Evolutionary conservation across 768 basidiomycete genomes (phyloP), one percentile per base, ranked within the genome.

Genomic region (Hortiboletus flavorubellus): DNA sequence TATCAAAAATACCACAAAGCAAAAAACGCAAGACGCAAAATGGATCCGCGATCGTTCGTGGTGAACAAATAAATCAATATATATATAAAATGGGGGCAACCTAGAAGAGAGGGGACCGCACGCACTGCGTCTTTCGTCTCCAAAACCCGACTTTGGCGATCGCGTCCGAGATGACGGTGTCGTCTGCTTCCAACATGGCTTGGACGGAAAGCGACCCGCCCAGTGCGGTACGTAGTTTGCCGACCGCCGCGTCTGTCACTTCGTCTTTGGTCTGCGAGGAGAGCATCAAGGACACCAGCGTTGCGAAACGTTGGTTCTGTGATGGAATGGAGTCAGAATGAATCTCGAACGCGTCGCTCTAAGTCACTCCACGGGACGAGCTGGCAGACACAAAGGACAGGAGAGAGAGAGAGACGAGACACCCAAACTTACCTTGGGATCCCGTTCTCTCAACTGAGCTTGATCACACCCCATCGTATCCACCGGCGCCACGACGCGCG

Each of bases 221-320:
- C 4, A 99, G 68, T 0, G 84, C 82, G 2, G 68, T 65, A 16
- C 93, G 85, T 2, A 98, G 79, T 56, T 87, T 89, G 3, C 73
- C 67, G 1, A 95, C 82, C 0, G 95, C 95, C 0, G 86, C 82
- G 52, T 89, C 83, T 0, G 89, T 93, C 16, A 93, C 87, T 62
- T 91, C 85, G 66, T 96, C 94, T 64, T 95, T 98, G 5, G 96
- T 98, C 68, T 98, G 96, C 2, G 93, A 93, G 10, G 91, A 93
- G 2, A 98, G 80, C 93, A 98, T 97, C 43, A 99, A 78, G 4
- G 94, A 92, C 8, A 99, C 82, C 21, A 99, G 83, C 5, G 88
- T 91, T 9, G 90, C 80, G 56, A 92, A 89, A 3, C 95, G 86
- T 47, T 82, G 80, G 53, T 85, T 92, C 92, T 54, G 0, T 15